These are phyloP conservation scores for Dictyostelium capitatum DNA, from an alignment of 78 protist genomes.

Conservation along the genomic window DNA sequence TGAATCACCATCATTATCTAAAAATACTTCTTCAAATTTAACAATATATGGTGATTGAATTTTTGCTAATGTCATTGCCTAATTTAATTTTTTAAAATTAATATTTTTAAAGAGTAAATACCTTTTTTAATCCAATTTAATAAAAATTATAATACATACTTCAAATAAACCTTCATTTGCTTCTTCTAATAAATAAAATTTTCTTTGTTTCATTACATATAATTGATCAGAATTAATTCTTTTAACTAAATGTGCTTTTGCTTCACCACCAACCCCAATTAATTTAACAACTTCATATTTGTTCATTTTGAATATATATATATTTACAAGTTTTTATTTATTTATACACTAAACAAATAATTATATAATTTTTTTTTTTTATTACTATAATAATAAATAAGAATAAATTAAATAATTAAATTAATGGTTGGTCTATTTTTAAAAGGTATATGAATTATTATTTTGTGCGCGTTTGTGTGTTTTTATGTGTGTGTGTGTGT, in stretches of 20 bases:
- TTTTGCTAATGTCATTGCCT: conserved; percentile 52
- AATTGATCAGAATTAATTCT: conserved; percentile 33
- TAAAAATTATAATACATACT: not conserved
- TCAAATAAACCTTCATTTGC: conserved; percentile 55
- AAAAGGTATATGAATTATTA: too few relatives aligned
- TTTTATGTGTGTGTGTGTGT: too few relatives aligned
- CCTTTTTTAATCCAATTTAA: too few relatives aligned
- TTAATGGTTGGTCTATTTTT: too few relatives aligned
- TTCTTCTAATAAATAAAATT: conserved; percentile 25
- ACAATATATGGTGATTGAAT: conserved; percentile 26
- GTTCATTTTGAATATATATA: conserved; percentile 22
- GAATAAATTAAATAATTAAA: too few relatives aligned
- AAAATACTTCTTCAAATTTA: conserved; percentile 59
- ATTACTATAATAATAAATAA: not conserved
- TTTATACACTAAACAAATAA: not conserved
- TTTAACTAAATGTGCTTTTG: conserved; percentile 40
- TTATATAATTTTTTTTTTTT: not conserved
- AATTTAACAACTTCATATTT: conserved; percentile 52
- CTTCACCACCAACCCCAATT: conserved; percentile 61
- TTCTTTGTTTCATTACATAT: conserved; percentile 64
- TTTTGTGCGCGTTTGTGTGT: too few relatives aligned
- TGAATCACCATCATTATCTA: not conserved
- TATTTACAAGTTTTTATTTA: not conserved
- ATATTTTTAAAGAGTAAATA: too few relatives aligned
- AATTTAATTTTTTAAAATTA: not conserved